Evolutionary conservation across 441 rosid genomes (phyloP).

Genomic region (Corymbia calophylla): DNA sequence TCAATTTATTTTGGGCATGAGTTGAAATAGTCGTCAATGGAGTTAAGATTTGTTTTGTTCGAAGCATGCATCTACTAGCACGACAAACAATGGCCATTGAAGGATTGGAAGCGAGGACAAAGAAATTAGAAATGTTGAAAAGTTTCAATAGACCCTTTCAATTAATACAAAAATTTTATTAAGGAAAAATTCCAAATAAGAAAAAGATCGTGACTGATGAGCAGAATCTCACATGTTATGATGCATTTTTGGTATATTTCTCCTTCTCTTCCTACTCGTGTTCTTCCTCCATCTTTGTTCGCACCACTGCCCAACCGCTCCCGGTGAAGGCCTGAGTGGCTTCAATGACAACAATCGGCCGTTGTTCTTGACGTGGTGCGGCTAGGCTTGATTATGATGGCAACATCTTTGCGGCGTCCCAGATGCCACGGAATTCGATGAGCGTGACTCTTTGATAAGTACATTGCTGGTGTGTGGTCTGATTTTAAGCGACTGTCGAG

Average conservation of each 20-base stretch:
- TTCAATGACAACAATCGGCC: background rate
- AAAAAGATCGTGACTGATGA: accelerated
- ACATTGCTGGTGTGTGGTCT: too few species aligned
- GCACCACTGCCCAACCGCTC: background rate
- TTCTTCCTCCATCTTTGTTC: too few species aligned
- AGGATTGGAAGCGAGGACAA: background rate
- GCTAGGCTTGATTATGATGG: background rate
- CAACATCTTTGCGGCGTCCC: background rate
- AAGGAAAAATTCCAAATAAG: background rate
- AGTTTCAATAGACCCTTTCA: background rate
- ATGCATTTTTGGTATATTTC: background rate
- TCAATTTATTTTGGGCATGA: too few species aligned
- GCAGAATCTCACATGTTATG: background rate
- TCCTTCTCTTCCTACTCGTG: too few species aligned
- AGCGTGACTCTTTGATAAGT: background rate
- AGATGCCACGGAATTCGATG: too few species aligned
- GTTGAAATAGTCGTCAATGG: too few species aligned
- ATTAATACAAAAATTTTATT: background rate
- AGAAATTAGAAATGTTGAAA: background rate
- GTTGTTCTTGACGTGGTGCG: background rate
- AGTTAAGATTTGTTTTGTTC: too few species aligned
- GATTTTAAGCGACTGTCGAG: too few species aligned
- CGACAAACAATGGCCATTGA: accelerated
- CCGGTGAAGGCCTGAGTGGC: accelerated
- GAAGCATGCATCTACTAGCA: too few species aligned